A percentile compares a stretch with the other conserved stretches of the same genome.
phyloP scores from a whole-genome alignment of 2,329 filamentous ascomycete species.

The Dactylellina cionopaga region DNA sequence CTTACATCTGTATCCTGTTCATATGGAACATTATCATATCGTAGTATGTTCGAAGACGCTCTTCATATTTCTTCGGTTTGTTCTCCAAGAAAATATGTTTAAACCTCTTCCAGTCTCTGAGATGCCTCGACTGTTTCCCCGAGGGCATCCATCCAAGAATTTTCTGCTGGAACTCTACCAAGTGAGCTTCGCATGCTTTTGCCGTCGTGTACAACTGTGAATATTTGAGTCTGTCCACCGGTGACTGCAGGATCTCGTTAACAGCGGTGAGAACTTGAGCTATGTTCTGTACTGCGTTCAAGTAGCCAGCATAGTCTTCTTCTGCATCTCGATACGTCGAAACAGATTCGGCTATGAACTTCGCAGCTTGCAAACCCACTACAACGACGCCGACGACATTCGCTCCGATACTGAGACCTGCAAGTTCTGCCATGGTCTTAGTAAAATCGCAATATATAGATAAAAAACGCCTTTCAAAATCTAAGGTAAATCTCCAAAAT shows the following conservation, averaged over 20 bases:
- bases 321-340: conserved; percentile 17
- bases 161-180: background rate
- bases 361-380: conserved; percentile 14
- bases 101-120: conserved; percentile 28
- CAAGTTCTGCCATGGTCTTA: conserved; percentile 16
- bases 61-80: conserved; percentile 7
- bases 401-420: background rate
- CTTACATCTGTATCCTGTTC: conserved; percentile 16
- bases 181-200: conserved; percentile 11
- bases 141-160: conserved; percentile 7
- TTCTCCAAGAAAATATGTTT: conserved; percentile 26
- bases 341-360: conserved; percentile 26
- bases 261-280: conserved; percentile 7
- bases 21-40: conserved; percentile 6
- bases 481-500: background rate
- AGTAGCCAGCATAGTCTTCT: conserved; percentile 16
- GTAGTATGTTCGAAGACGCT: background rate
- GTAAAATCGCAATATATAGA: background rate
- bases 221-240: conserved; percentile 1
- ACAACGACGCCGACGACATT: conserved; percentile 19
- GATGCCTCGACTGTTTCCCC: background rate
- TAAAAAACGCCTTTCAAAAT: background rate
- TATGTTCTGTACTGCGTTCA: conserved; percentile 3
- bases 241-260: background rate
- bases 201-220: background rate